phyloP scores from a whole-genome alignment of 805 yeast species.

The Ogataea wickerhamii region DNA sequence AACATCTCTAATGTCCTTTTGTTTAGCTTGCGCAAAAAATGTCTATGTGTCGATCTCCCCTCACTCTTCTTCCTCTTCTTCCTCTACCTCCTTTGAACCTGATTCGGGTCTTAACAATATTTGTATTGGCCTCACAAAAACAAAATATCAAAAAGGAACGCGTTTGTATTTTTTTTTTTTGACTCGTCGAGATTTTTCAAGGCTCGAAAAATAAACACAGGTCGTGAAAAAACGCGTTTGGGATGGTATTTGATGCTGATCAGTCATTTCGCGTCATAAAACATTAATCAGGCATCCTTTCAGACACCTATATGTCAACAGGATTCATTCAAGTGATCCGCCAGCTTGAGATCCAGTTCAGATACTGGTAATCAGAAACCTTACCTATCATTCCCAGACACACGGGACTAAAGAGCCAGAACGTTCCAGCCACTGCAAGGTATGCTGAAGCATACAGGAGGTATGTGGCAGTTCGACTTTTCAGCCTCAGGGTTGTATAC shows the following conservation, averaged over 20 bases:
- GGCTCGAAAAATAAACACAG: conserved; percentile 1
- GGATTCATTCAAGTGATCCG: conserved; percentile 7
- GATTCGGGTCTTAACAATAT: too few species aligned
- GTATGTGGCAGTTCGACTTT: conserved; percentile 25
- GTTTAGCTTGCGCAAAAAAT: too few species aligned
- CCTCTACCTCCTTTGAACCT: too few species aligned
- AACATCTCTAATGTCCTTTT: too few species aligned
- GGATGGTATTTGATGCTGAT: too few species aligned
- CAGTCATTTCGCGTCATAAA: too few species aligned
- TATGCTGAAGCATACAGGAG: conserved; percentile 40
- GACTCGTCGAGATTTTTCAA: neutral
- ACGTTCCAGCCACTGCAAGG: conserved; percentile 44
- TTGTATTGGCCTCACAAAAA: too few species aligned
- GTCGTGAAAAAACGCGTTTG: neutral
- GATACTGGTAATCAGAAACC: conserved; percentile 35
- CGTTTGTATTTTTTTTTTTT: neutral
- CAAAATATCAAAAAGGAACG: neutral
- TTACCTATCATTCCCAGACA: conserved; percentile 65
- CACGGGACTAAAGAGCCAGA: conserved; percentile 59
- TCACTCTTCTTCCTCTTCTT: too few species aligned
- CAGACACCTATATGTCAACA: too few species aligned
- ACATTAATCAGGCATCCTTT: neutral
- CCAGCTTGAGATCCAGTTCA: conserved; percentile 42
- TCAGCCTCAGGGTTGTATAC: conserved; percentile 31
- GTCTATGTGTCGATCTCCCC: too few species aligned